Evolutionary conservation across 1,284 basidiomycete genomes (phyloP).

Genomic region (Moesziomyces parantarcticus): DNA sequence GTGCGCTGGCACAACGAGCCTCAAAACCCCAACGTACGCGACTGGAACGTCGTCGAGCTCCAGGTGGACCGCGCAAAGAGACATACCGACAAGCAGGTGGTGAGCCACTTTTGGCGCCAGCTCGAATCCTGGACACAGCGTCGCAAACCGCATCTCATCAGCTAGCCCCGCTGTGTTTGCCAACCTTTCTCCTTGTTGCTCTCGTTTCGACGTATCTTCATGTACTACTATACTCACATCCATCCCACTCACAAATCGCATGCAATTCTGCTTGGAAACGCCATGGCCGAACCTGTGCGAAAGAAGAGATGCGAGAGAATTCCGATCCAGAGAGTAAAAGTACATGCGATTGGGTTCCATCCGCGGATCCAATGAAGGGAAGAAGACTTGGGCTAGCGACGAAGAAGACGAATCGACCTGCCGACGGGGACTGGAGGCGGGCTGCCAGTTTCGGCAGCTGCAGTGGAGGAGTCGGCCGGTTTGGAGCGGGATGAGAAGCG

Average conservation of each 20-base stretch:
- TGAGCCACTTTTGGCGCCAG: slow-evolving; percentile 92
- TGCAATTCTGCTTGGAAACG: too few species aligned
- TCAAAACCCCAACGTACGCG: slow-evolving; percentile 84
- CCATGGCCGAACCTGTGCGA: too few species aligned
- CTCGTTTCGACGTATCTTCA: too few species aligned
- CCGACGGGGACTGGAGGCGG: slow-evolving; percentile 18
- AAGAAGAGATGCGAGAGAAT: too few species aligned
- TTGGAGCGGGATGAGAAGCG: slow-evolving; percentile 15
- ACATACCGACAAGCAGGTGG: slow-evolving; percentile 94
- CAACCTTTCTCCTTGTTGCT: too few species aligned
- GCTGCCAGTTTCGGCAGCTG: slow-evolving; percentile 5
- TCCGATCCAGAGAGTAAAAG: too few species aligned
- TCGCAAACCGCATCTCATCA: slow-evolving; percentile 52
- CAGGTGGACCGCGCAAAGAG: slow-evolving; percentile 73
- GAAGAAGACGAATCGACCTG: slow-evolving; percentile 15
- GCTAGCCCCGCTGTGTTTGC: slow-evolving; percentile 1
- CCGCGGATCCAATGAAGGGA: too few species aligned
- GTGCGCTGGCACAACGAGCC: slow-evolving; percentile 92
- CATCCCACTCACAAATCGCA: too few species aligned
- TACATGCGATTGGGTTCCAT: slow-evolving; percentile 1
- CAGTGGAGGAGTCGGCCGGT: slow-evolving; percentile 2
- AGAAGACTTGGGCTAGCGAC: slow-evolving; percentile 10
- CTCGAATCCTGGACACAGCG: slow-evolving; percentile 82
- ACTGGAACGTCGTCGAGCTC: slow-evolving; percentile 96
- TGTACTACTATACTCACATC: too few species aligned